Percentiles rank a stretch among this genome's conserved stretches.
These are phyloP conservation scores for Bassia scoparia DNA, from an alignment of 148 eudicot genomes.

Conservation along the genomic window DNA sequence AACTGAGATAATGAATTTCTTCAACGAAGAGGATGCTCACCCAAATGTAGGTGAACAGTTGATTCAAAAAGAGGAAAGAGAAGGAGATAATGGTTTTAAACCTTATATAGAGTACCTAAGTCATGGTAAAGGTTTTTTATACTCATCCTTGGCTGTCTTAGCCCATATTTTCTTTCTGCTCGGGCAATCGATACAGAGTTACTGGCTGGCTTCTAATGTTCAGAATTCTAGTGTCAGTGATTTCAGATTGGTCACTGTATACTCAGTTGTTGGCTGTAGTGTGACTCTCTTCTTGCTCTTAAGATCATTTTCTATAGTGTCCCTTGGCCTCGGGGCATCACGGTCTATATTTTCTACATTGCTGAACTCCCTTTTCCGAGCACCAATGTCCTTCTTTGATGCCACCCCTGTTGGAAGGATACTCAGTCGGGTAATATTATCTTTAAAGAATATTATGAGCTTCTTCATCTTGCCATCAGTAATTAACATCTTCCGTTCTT, in stretches of 20 bases:
- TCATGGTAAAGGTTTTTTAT: slow-evolving; percentile 44
- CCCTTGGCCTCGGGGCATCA: slow-evolving; percentile 44
- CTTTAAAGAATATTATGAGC: not conserved
- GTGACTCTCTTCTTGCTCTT: slow-evolving; percentile 32
- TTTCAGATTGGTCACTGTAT: slow-evolving; percentile 29
- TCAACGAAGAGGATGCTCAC: slow-evolving; percentile 16
- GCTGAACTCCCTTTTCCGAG: slow-evolving; percentile 51
- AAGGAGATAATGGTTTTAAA: slow-evolving; percentile 51
- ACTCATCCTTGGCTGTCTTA: slow-evolving; percentile 31
- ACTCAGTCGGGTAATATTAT: slow-evolving; percentile 49
- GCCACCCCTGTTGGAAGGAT: slow-evolving; percentile 64
- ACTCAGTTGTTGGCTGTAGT: slow-evolving; percentile 34
- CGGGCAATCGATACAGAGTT: slow-evolving; percentile 51
- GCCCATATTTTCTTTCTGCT: slow-evolving; percentile 33
- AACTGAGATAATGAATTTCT: slow-evolving; percentile 17
- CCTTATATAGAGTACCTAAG: slow-evolving; percentile 55
- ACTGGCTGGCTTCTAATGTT: slow-evolving; percentile 52
- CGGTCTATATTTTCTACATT: slow-evolving; percentile 41
- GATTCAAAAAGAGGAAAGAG: slow-evolving; percentile 55
- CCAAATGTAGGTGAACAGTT: slow-evolving; percentile 38
- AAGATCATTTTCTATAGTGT: slow-evolving; percentile 38
- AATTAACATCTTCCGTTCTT: not conserved
- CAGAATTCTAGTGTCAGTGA: slow-evolving; percentile 31
- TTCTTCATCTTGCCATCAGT: not conserved
- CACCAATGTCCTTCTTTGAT: slow-evolving; percentile 66